Evolutionary conservation across 257 asterid species (phyloP).

Genomic region (Salvia hispanica): DNA sequence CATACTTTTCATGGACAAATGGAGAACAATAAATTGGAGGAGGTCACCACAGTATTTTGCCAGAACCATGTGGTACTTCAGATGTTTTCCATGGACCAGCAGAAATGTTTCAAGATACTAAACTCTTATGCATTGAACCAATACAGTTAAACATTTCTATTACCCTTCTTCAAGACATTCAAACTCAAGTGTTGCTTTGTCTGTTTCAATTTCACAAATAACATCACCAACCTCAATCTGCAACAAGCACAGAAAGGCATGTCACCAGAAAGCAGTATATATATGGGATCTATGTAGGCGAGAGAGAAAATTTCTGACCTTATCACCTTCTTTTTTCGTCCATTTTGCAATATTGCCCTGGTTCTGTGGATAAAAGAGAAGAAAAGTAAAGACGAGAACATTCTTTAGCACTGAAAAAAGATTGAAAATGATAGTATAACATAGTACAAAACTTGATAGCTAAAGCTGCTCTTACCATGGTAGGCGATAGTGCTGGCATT

Average conservation of each 20-base stretch:
- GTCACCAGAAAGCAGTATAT: conserved; percentile 24
- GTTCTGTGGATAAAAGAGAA: conserved; percentile 55
- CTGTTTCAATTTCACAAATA: conserved; percentile 98
- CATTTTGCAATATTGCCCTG: conserved; percentile 90
- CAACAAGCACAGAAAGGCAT: conserved; percentile 38
- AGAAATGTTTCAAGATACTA: conserved; percentile 21
- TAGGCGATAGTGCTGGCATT: conserved; percentile 99
- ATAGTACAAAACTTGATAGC: conserved; percentile 11
- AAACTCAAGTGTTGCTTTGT: conserved; percentile 93
- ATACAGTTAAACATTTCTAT: conserved; percentile 30
- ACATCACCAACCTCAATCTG: conserved; percentile 96
- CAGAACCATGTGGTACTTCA: conserved; percentile 21
- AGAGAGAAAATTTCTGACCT: conserved; percentile 52
- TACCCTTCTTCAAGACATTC: conserved; percentile 99
- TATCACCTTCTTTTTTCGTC: conserved; percentile 95
- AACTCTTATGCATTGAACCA: conserved; percentile 29
- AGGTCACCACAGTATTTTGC: conserved; percentile 23
- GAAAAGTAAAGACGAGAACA: conserved; percentile 24
- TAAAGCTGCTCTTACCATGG: conserved; percentile 68
- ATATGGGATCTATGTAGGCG: conserved; percentile 14
- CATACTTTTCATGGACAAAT: too few relatives aligned
- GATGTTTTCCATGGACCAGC: conserved; percentile 14
- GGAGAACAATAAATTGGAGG: conserved; percentile 11
- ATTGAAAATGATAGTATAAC: conserved; percentile 21
- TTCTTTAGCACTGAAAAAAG: conserved; percentile 32